phyloP scores from a whole-genome alignment of 805 yeast species.

The Wickerhamiella kurtzmanii region DNA sequence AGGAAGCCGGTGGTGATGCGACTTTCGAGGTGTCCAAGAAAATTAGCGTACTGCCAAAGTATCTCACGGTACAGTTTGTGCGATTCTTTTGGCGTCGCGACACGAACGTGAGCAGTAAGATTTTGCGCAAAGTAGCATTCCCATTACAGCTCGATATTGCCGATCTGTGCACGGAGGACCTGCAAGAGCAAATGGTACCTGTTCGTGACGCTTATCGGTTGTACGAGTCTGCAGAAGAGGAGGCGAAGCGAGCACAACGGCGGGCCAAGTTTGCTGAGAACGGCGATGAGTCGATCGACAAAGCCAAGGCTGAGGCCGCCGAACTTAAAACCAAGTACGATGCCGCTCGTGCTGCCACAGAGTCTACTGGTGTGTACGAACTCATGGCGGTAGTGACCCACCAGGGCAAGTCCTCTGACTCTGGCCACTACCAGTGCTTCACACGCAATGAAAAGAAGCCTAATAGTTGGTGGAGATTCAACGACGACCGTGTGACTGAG shows the following conservation, averaged over 20 bases:
- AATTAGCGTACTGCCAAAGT: constrained; percentile 72
- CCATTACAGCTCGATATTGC: constrained; percentile 86
- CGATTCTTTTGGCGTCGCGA: constrained; percentile 95
- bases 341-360: constrained; percentile 41
- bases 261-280: constrained; percentile 32
- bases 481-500: constrained; percentile 74
- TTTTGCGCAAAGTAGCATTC: constrained; percentile 83
- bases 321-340: constrained; percentile 21
- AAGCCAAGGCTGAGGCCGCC: constrained; percentile 15
- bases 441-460: constrained; percentile 51
- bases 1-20: constrained; percentile 52
- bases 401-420: constrained; percentile 89
- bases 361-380: constrained; percentile 79
- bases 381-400: constrained; percentile 77
- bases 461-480: constrained; percentile 84
- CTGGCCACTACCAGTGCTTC: constrained; percentile 94
- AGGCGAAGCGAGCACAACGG: constrained; percentile 59
- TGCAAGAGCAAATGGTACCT: constrained; percentile 50
- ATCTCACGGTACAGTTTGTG: constrained; percentile 80
- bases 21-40: constrained; percentile 43
- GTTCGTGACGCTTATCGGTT: constrained; percentile 66
- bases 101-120: constrained; percentile 79
- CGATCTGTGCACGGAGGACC: constrained; percentile 70
- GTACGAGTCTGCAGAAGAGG: constrained; percentile 61
- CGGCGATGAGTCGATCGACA: constrained; percentile 23